Base-by-base conservation (phyloP, 768 basidiomycete species). In the Rhodotorula taiwanensis region DNA sequence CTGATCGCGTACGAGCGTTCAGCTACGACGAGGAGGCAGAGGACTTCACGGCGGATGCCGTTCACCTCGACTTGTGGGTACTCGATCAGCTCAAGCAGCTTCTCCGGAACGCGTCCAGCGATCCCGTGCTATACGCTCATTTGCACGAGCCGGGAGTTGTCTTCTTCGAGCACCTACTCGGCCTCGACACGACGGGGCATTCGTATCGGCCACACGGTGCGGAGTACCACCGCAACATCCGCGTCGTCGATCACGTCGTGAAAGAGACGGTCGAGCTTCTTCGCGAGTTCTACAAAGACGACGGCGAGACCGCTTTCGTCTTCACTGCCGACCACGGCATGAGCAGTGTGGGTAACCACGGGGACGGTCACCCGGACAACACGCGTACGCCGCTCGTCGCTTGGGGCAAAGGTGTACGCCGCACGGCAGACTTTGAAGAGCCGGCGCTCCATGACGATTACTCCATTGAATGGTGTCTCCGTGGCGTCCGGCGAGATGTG, bases 321-420 rank as follows among this genome's bases (percentile, higher is more conserved):
- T 91, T 89, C 73, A 91, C 87, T 4, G 87, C 89, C 1, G 89
- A 92, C 74, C 89, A 92, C 72, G 89, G 89, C 14, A 92, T 92
- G 89, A 87, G 86, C 7, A 81, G 79, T 36, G 86, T 89, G 57
- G 89, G 89, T 18, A 91, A 90, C 72, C 89, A 92, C 62, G 89
- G 89, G 7, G 89, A 92, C 64, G 89, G 89, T 42, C 87, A 90
- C 71, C 89, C 89, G 0, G 89, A 91, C 72, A 89, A 86, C 70
- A 90, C 89, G 10, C 82, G 88, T 48, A 92, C 89, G 3, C 89
- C 89, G 23, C 79, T 89, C 10, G 79, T 92, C 27, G 83, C 81
- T 3, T 92, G 89, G 89, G 89, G 89, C 0, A 79, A 82, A 41
- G 88, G 88, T 10, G 76, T 90, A 43, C 82, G 52, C 41, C 2